These are phyloP conservation scores for Thelonectria discophora DNA, from an alignment of 2,329 filamentous ascomycete genomes.

Conservation along the genomic window DNA sequence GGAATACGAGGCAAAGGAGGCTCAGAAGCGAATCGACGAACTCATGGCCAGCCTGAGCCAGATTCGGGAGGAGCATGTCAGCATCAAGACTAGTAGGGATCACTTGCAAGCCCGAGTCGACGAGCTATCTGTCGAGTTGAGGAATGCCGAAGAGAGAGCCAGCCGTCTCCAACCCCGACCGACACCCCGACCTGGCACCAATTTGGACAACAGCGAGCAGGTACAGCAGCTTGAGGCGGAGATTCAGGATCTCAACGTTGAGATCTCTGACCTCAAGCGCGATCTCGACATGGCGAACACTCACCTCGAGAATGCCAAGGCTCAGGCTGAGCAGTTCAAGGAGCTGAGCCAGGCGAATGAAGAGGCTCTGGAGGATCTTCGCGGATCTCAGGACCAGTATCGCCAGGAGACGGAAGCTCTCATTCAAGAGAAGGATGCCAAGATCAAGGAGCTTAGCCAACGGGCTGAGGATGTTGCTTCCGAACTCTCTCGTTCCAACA, in stretches of 20 bases:
- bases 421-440: conserved; percentile 79
- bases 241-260: conserved; percentile 81
- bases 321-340: conserved; percentile 87
- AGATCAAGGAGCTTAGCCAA: conserved; percentile 82
- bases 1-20: conserved; percentile 89
- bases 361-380: conserved; percentile 83
- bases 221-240: conserved; percentile 65
- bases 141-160: conserved; percentile 87
- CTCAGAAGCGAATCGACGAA: conserved; percentile 91
- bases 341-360: conserved; percentile 87
- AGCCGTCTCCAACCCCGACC: conserved; percentile 83
- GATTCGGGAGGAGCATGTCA: conserved; percentile 85
- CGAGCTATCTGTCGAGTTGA: conserved; percentile 87
- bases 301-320: conserved; percentile 82
- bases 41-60: conserved; percentile 81
- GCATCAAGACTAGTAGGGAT: conserved; percentile 86
- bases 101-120: conserved; percentile 89
- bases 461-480: conserved; percentile 83
- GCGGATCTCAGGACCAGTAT: conserved; percentile 84
- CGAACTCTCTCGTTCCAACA: conserved; percentile 84
- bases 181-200: conserved; percentile 65
- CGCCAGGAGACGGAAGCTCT: conserved; percentile 83
- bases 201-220: conserved; percentile 54
- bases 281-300: conserved; percentile 83
- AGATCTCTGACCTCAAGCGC: conserved; percentile 86